A percentile compares a stretch with the other conserved stretches of the same genome.
These are phyloP conservation scores for Phytophthora cryptogea DNA, from an alignment of 352 stramenopile genomes.

Conservation along the genomic window DNA sequence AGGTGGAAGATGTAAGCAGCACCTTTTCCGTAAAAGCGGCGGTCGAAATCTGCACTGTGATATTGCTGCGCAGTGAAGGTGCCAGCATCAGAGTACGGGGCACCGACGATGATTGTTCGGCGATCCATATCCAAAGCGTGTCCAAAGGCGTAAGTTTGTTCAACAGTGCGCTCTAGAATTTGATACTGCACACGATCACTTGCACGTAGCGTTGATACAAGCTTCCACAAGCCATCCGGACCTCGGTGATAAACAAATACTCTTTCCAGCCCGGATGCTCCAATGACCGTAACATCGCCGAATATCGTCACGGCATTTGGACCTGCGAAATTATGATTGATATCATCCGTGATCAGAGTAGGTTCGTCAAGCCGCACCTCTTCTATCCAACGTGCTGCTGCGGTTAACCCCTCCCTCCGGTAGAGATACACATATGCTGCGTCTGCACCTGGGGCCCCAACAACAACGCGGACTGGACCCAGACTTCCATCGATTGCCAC, in stretches of 20 bases:
- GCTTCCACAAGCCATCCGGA: slow-evolving; percentile 47
- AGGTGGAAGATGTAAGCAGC: slow-evolving; percentile 80
- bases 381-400: slow-evolving; percentile 44
- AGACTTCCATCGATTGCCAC: slow-evolving; percentile 76
- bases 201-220: slow-evolving; percentile 59
- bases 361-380: slow-evolving; percentile 53
- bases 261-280: slow-evolving; percentile 70
- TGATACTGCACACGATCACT: slow-evolving; percentile 87
- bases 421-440: slow-evolving; percentile 60
- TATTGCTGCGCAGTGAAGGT: slow-evolving; percentile 57
- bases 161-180: slow-evolving; percentile 73
- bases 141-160: slow-evolving; percentile 91
- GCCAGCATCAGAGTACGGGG: slow-evolving; percentile 86
- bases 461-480: slow-evolving; percentile 57
- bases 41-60: slow-evolving; percentile 61
- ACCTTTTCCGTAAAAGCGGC: slow-evolving; percentile 65
- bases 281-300: slow-evolving; percentile 90
- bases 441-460: slow-evolving; percentile 65
- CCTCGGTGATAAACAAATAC: slow-evolving; percentile 78
- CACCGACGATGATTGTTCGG: slow-evolving; percentile 90
- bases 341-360: slow-evolving; percentile 29
- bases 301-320: slow-evolving; percentile 75
- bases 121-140: slow-evolving; percentile 77
- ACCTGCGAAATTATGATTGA: slow-evolving; percentile 72
- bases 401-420: slow-evolving; percentile 20